Evolutionary conservation across 2,329 filamentous ascomycete species (phyloP).

Genomic region (Botrytis fabae): DNA sequence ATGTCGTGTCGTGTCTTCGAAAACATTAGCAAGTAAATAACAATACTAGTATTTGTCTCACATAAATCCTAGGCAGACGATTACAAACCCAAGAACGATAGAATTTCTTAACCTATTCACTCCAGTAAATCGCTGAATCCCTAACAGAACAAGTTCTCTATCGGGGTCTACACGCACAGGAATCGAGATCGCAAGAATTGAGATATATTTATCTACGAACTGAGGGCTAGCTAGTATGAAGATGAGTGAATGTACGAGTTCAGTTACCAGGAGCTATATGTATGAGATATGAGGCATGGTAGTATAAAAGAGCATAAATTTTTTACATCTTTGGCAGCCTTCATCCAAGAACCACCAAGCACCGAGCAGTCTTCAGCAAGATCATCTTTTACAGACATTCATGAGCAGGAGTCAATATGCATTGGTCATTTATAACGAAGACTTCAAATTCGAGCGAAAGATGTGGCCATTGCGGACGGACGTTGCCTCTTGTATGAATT

Average conservation of each 20-base stretch:
- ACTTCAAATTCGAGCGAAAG: neutral
- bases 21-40: neutral
- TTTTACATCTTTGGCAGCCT: accelerated
- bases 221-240: neutral
- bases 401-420: neutral
- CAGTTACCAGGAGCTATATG: neutral
- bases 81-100: neutral
- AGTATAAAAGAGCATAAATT: neutral
- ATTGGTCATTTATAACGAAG: neutral
- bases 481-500: too few species aligned
- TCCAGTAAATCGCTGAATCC: neutral
- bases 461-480: neutral
- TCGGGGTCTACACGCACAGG: neutral
- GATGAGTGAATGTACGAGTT: neutral
- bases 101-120: neutral
- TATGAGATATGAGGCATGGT: neutral
- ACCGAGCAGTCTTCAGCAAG: too few species aligned
- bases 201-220: neutral
- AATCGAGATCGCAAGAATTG: neutral
- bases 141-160: accelerated
- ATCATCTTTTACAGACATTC: accelerated
- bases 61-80: neutral
- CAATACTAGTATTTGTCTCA: neutral
- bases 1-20: accelerated
- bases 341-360: neutral